Evolutionary conservation across 208 protist species (phyloP).

Genomic region (Phytomonas francai): DNA sequence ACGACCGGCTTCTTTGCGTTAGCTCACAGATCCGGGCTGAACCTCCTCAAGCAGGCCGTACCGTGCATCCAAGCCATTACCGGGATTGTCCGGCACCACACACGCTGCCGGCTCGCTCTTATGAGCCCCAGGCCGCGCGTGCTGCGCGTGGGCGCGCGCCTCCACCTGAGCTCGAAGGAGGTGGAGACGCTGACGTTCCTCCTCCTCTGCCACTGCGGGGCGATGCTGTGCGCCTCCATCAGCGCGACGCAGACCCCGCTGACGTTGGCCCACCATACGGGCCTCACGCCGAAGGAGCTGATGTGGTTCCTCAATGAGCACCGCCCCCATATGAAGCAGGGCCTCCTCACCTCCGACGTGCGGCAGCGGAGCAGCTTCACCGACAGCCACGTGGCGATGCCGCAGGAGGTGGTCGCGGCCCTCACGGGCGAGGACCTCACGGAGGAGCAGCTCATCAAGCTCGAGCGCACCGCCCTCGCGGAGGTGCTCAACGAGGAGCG

Average conservation of each 20-base stretch:
- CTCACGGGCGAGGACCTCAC: slow-evolving; percentile 65
- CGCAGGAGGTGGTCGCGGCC: slow-evolving; percentile 67
- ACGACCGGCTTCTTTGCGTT: slow-evolving; percentile 18
- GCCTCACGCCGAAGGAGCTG: slow-evolving; percentile 60
- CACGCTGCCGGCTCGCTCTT: slow-evolving; percentile 18
- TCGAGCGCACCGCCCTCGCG: slow-evolving; percentile 81
- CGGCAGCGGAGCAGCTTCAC: slow-evolving; percentile 47
- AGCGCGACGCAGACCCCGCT: slow-evolving; percentile 26
- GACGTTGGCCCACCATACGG: slow-evolving; percentile 40
- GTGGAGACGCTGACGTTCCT: slow-evolving; percentile 50
- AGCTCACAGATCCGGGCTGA: slow-evolving; percentile 21
- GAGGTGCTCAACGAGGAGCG: slow-evolving; percentile 56
- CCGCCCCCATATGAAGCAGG: slow-evolving; percentile 77
- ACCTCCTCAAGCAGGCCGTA: slow-evolving; percentile 34
- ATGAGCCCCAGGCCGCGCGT: slow-evolving; percentile 62
- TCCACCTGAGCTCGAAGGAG: slow-evolving; percentile 48
- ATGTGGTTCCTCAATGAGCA: slow-evolving; percentile 65
- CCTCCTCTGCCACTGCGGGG: slow-evolving; percentile 67
- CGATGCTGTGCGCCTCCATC: slow-evolving; percentile 17
- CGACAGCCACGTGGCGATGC: slow-evolving; percentile 60
- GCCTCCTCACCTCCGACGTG: slow-evolving; percentile 50
- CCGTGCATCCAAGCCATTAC: slow-evolving; percentile 30
- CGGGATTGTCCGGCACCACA: slow-evolving; percentile 20
- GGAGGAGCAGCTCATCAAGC: slow-evolving; percentile 86
- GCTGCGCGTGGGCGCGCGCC: slow-evolving; percentile 47